These are phyloP conservation scores for Geum urbanum DNA, from an alignment of 306 rosid species.

Conservation along the genomic window DNA sequence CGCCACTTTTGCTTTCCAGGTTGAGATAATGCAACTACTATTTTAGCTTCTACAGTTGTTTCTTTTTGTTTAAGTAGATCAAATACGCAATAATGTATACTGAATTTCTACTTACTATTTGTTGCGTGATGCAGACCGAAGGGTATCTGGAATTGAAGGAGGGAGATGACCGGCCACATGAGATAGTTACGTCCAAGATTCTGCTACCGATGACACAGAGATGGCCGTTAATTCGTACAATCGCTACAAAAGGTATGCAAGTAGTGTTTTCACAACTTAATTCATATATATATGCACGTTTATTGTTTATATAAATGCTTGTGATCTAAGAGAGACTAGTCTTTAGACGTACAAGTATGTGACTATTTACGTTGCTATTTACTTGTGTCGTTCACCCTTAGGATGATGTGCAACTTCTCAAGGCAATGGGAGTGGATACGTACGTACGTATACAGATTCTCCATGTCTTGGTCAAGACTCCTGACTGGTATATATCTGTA, in stretches of 20 bases:
- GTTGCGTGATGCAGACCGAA: neutral
- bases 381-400: neutral
- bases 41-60: too few relatives aligned
- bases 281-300: neutral
- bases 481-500: slow-evolving; percentile 1
- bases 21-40: neutral
- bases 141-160: slow-evolving; percentile 1
- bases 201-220: neutral
- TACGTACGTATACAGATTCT: neutral
- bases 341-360: too few relatives aligned
- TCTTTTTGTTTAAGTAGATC: too few relatives aligned
- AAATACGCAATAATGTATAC: too few relatives aligned
- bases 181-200: neutral
- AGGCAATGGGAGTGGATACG: neutral
- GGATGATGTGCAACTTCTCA: neutral
- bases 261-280: too few relatives aligned
- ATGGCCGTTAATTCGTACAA: neutral
- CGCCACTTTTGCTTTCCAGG: neutral
- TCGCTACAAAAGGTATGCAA: neutral
- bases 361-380: too few relatives aligned
- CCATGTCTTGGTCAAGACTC: neutral
- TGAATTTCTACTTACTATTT: too few relatives aligned
- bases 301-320: too few relatives aligned
- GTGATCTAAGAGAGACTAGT: too few relatives aligned
- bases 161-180: neutral